A percentile compares a stretch with the other conserved stretches of the same genome.
Conservation (phyloP, 176 grass and related monocot genomes). For the Poa annua region DNA sequence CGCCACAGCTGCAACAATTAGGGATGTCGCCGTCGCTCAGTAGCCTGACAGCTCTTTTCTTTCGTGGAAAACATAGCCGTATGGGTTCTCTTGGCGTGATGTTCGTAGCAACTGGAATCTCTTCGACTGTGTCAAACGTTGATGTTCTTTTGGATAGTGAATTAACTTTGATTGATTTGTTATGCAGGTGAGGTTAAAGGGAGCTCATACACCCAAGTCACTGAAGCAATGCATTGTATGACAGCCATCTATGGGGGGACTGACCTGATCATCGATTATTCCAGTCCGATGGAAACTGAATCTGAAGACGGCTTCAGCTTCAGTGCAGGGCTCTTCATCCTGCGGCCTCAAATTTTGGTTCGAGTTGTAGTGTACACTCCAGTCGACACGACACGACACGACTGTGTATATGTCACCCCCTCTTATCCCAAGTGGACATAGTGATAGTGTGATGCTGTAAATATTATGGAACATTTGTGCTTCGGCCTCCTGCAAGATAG, state of each 20-base stretch:
- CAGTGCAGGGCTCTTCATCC: background rate
- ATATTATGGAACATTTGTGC: constrained; percentile 43
- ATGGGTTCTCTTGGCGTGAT: constrained; percentile 19
- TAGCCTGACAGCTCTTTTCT: background rate
- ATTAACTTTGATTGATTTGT: background rate
- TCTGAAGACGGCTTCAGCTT: constrained; percentile 13
- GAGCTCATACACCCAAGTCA: constrained; percentile 51
- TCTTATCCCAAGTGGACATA: constrained; percentile 11
- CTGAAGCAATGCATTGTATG: constrained; percentile 56
- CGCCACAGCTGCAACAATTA: constrained; percentile 7
- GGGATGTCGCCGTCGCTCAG: constrained; percentile 13
- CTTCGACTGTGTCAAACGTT: constrained; percentile 19
- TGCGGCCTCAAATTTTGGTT: constrained; percentile 46
- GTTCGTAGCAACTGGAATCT: background rate
- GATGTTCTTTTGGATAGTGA: background rate
- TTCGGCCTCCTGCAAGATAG: constrained; percentile 57
- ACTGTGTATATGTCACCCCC: background rate
- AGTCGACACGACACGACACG: constrained; percentile 14
- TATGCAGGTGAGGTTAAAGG: constrained; percentile 54
- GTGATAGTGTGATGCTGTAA: constrained; percentile 31
- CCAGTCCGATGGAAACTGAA: background rate
- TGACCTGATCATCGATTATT: background rate
- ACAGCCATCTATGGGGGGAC: background rate
- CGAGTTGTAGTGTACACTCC: constrained; percentile 34
- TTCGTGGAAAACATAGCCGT: background rate